These are phyloP conservation scores for Biscutella laevigata DNA, from an alignment of 441 rosid species.

Conservation along the genomic window DNA sequence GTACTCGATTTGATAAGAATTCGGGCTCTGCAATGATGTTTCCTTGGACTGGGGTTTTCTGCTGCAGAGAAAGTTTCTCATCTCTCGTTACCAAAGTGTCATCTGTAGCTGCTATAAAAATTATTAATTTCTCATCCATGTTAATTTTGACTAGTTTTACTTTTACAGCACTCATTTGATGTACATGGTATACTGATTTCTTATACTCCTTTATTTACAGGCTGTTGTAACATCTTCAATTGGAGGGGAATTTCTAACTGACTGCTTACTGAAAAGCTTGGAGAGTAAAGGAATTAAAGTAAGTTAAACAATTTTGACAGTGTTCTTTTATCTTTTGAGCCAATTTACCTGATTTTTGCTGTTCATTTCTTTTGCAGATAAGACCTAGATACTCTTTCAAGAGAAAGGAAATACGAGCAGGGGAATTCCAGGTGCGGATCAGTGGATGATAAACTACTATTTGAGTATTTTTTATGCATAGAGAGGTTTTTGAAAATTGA, in stretches of 20 bases:
- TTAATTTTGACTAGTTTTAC: background rate
- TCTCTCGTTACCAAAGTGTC: background rate
- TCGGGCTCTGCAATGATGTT: constrained; percentile 1
- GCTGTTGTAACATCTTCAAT: constrained; percentile 75
- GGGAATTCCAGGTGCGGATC: constrained; percentile 78
- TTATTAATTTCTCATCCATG: background rate
- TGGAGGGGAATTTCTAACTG: constrained; percentile 94
- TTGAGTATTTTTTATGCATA: background rate
- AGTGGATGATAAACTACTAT: constrained; percentile 11
- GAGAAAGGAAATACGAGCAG: constrained; percentile 85
- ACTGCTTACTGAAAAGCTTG: constrained; percentile 90
- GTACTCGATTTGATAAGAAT: constrained; percentile 1
- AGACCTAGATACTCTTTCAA: constrained; percentile 94
- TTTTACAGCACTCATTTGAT: background rate
- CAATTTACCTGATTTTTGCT: constrained; percentile 1
- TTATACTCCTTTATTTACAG: constrained; percentile 38
- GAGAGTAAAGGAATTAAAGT: constrained; percentile 88
- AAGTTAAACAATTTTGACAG: constrained; percentile 20
- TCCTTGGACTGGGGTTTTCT: constrained; percentile 5
- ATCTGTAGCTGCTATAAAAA: constrained; percentile 3
- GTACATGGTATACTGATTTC: background rate
- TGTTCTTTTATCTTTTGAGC: background rate
- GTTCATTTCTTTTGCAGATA: constrained; percentile 45
- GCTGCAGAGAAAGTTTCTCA: background rate
- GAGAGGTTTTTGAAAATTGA: background rate